Evolutionary conservation across 345 rosid genomes (phyloP).

Genomic region (Isatis tinctoria): DNA sequence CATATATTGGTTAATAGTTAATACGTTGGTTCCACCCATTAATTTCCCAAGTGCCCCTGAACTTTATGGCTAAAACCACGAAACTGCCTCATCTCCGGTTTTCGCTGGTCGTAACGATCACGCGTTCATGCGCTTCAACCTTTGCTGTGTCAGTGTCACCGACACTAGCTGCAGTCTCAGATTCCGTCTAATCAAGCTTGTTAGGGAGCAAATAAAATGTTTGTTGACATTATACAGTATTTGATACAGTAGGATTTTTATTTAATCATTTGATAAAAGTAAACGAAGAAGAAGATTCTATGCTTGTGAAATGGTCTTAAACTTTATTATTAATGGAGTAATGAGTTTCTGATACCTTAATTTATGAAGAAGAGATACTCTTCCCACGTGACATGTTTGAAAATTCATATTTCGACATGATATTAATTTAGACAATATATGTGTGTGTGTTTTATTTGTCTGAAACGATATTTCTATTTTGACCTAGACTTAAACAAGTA

Average conservation of each 20-base stretch:
- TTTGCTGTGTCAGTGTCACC: conserved; percentile 18
- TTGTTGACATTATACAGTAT: not conserved
- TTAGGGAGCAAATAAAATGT: not conserved
- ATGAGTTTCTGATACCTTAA: conserved; percentile 26
- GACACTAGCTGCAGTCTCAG: conserved; percentile 16
- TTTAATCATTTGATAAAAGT: not conserved
- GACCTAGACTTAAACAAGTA: conserved; percentile 5
- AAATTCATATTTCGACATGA: not conserved
- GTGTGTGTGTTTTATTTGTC: not conserved
- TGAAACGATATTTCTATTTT: not conserved
- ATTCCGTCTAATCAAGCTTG: conserved; percentile 1
- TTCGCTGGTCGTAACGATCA: conserved; percentile 5
- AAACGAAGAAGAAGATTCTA: conserved; percentile 25
- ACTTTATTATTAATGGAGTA: not conserved
- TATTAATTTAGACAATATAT: not conserved
- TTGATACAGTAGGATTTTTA: too few relatives aligned
- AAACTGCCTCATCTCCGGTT: conserved; percentile 1
- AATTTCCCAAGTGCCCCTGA: not conserved
- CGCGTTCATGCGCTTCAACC: conserved; percentile 10
- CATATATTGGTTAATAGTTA: not conserved
- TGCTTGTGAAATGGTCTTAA: conserved; percentile 23
- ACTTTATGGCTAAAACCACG: not conserved
- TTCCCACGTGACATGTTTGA: conserved; percentile 3
- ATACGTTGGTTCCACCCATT: not conserved
- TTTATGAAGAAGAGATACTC: conserved; percentile 30